These are phyloP conservation scores for Neocallimastix lanati DNA, from an alignment of 192 early-diverging fungal species.

Conservation along the genomic window DNA sequence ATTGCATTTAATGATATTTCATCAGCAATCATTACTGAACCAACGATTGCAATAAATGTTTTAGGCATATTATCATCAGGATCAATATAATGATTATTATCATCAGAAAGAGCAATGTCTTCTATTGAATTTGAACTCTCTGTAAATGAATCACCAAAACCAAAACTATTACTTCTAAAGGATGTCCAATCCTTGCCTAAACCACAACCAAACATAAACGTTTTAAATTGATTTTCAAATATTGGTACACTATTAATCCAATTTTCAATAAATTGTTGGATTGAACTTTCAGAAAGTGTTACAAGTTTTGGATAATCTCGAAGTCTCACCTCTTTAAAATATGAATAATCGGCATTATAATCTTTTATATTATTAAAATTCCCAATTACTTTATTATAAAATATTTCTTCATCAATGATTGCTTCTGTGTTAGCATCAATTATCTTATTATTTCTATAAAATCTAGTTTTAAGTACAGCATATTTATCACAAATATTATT, in stretches of 20 bases:
- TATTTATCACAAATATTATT: neutral
- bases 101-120: neutral
- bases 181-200: neutral
- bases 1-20: neutral
- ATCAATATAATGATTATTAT: neutral
- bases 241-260: neutral
- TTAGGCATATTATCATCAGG: neutral
- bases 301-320: neutral
- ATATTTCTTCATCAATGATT: neutral
- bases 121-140: neutral
- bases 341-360: neutral
- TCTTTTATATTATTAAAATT: neutral
- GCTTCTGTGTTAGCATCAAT: neutral
- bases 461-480: neutral
- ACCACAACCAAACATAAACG: neutral
- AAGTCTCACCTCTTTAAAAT: neutral
- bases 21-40: neutral
- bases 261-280: neutral
- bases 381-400: neutral
- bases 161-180: neutral
- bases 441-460: neutral
- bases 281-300: neutral
- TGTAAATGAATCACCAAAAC: neutral
- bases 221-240: neutral
- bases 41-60: neutral